Percentiles rank a stretch among this genome's conserved stretches.
phyloP scores from a whole-genome alignment of 2,329 filamentous ascomycete genomes.

The Pyrenophora tritici-repentis region DNA sequence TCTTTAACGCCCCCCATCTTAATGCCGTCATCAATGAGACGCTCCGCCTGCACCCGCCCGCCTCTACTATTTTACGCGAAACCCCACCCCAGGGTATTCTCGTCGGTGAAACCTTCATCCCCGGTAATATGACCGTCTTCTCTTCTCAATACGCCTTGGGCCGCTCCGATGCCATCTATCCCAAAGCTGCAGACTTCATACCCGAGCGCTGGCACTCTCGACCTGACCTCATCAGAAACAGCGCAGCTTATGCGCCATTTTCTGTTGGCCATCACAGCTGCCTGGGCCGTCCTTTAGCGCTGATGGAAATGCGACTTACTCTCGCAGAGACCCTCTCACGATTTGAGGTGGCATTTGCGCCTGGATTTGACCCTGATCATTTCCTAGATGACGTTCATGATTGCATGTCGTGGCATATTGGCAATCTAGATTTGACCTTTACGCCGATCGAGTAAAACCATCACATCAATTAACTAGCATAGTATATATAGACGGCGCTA shows the following conservation, averaged over 20 bases:
- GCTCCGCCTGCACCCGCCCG: conserved; percentile 44
- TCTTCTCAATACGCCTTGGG: conserved; percentile 9
- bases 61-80: conserved; percentile 38
- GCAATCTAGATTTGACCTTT: neutral
- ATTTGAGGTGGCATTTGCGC: neutral
- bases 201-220: conserved; percentile 24
- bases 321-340: conserved; percentile 1
- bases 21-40: conserved; percentile 18
- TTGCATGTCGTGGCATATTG: conserved; percentile 1
- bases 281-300: neutral
- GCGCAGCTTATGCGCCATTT: conserved; percentile 16
- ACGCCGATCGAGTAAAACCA: neutral
- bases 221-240: conserved; percentile 8
- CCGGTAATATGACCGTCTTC: conserved; percentile 11
- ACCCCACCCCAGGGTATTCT: conserved; percentile 43
- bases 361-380: neutral
- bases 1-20: neutral
- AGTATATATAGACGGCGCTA: neutral
- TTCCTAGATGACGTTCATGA: neutral
- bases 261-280: conserved; percentile 7
- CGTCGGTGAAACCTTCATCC: conserved; percentile 12
- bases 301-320: conserved; percentile 4
- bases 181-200: conserved; percentile 13
- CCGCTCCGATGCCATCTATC: conserved; percentile 12
- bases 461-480: neutral